Evolutionary conservation across 2,329 filamentous ascomycete genomes (phyloP), one percentile per base, ranked within the genome.

Genomic region (Pyricularia sp.): DNA sequence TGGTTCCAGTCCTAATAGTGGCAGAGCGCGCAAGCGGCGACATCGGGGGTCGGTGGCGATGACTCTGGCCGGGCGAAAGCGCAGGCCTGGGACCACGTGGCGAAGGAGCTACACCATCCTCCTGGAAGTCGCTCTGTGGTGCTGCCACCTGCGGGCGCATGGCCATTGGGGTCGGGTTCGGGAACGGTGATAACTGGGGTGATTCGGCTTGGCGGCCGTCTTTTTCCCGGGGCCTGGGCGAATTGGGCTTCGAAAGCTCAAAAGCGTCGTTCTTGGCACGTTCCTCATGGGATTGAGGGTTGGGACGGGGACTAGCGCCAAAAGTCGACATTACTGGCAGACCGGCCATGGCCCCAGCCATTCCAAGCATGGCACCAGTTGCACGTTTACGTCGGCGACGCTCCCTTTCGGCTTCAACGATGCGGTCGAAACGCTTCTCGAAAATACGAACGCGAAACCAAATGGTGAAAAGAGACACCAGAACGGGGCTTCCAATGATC

Each of bases 391-490:
- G n/a, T 44, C 64, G 62, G 28, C 68, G 68, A 61, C 73, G 72
- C 67, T 73, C 73, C 60, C 74, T 75, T 65, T 79, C 74, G 63
- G 75, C 74, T 66, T 78, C 73, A 16, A 82, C 79, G 61, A 88
- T 77, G 57, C 79, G 76, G 67, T 80, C 73, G 70, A 89, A 86
- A 59, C 83, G 82, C 64, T 75, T 76, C 72, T 88, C 83, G 69
- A 90, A 89, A 9, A 82, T 83, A 68, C 78, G 77, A 69, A 82
- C 84, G 33, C 86, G 79, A 7, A 87, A 79, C 63, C 81, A 73
- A 4, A 90, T 81, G 1, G 88, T 86, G 65, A 83, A 83, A 7
- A 84, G 82, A 4, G 83, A 86, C 2, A 90, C 84, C 69, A 85
- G 84, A 40, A 89, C 84, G 2, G 84, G 81, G 64, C 84, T 84